These are phyloP conservation scores for Withania somnifera DNA, from an alignment of 305 asterid genomes.

Conservation along the genomic window DNA sequence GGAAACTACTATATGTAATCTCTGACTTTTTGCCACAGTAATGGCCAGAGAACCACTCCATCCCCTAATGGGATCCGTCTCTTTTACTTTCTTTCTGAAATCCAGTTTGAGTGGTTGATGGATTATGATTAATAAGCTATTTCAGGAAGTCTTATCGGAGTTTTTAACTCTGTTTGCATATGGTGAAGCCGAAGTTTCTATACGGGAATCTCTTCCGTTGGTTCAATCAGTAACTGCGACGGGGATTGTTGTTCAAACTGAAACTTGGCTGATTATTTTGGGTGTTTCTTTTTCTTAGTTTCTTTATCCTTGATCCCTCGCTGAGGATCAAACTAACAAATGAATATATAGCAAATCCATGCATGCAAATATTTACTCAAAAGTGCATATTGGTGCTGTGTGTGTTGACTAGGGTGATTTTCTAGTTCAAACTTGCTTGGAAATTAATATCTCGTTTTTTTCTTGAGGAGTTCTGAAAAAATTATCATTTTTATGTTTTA, in stretches of 20 bases:
- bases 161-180: neutral
- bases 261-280: neutral
- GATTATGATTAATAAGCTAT: neutral
- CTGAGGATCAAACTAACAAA: neutral
- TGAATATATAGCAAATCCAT: neutral
- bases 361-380: neutral
- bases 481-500: conserved; percentile 17
- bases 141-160: neutral
- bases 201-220: neutral
- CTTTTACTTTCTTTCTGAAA: neutral
- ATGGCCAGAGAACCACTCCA: neutral
- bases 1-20: neutral
- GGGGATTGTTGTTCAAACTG: neutral
- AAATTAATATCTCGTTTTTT: neutral
- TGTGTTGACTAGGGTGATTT: neutral
- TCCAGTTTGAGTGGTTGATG: neutral
- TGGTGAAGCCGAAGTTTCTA: neutral
- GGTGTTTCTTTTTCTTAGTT: neutral
- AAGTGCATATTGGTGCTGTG: neutral
- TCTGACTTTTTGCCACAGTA: neutral
- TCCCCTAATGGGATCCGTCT: neutral
- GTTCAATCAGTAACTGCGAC: neutral
- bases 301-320: neutral
- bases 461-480: neutral
- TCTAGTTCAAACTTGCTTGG: neutral